phyloP scores from a whole-genome alignment of 2,329 filamentous ascomycete species.

The Aureobasidium lini region DNA sequence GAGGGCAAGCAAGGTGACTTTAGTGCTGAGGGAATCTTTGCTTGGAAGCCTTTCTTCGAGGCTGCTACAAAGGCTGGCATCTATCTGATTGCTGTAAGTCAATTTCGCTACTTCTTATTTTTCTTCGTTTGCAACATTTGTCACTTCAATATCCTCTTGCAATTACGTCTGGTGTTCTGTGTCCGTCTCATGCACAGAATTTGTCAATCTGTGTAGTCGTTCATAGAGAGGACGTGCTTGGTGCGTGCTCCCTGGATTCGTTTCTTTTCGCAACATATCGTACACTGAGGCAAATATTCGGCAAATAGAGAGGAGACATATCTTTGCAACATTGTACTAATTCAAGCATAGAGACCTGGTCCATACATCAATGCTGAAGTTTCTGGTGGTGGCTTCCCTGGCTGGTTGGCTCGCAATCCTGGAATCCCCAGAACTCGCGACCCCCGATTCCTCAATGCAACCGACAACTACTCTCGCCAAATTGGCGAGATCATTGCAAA shows the following conservation, averaged over 20 bases:
- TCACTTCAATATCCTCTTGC: too few species aligned
- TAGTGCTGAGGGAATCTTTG: constrained; percentile 63
- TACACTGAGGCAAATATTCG: not conserved
- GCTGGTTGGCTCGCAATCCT: constrained; percentile 66
- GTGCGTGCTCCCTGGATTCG: not conserved
- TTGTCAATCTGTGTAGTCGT: too few species aligned
- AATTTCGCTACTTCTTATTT: constrained; percentile 12
- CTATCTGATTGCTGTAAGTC: constrained; percentile 57
- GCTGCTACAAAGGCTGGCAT: constrained; percentile 66
- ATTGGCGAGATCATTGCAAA: constrained; percentile 62
- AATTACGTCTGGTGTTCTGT: too few species aligned
- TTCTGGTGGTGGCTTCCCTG: constrained; percentile 70
- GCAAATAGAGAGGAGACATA: not conserved
- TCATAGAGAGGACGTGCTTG: too few species aligned
- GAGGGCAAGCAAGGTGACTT: constrained; percentile 68
- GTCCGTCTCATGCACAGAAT: too few species aligned
- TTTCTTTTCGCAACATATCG: not conserved
- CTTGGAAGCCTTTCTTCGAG: constrained; percentile 66
- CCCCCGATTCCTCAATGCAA: constrained; percentile 56
- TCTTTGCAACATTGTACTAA: not conserved
- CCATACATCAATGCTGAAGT: constrained; percentile 75
- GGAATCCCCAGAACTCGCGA: constrained; percentile 57
- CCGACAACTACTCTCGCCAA: constrained; percentile 40
- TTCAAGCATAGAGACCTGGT: constrained; percentile 39
- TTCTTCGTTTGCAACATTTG: too few species aligned